Conservation (phyloP, 2,329 filamentous ascomycete genomes). For the Proliferodiscus dingleyae region DNA sequence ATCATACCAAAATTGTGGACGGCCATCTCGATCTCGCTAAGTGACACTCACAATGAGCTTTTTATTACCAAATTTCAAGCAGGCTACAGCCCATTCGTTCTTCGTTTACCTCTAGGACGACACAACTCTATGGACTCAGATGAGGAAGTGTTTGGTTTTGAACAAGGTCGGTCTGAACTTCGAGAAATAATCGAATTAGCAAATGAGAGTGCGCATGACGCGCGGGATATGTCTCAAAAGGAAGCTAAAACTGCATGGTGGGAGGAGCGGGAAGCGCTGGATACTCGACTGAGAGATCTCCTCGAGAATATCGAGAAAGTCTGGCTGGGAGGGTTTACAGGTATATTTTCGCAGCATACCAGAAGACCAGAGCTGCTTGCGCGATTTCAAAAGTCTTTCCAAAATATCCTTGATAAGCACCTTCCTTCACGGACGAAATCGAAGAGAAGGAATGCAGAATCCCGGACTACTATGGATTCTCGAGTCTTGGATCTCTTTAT, state of each 20-base stretch:
- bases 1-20: slow-evolving; percentile 81
- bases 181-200: slow-evolving; percentile 75
- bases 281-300: slow-evolving; percentile 70
- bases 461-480: slow-evolving; percentile 49
- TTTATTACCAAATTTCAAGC: slow-evolving; percentile 81
- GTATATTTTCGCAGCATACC: slow-evolving; percentile 77
- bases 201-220: slow-evolving; percentile 76
- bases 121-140: slow-evolving; percentile 78
- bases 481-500: slow-evolving; percentile 83
- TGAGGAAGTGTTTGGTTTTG: slow-evolving; percentile 76
- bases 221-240: slow-evolving; percentile 66
- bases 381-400: slow-evolving; percentile 73
- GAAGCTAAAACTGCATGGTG: slow-evolving; percentile 83
- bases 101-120: slow-evolving; percentile 79
- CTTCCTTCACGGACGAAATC: slow-evolving; percentile 73
- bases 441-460: slow-evolving; percentile 46
- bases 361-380: slow-evolving; percentile 60
- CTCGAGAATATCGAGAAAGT: slow-evolving; percentile 83
- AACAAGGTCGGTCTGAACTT: slow-evolving; percentile 73
- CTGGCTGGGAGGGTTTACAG: slow-evolving; percentile 92
- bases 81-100: slow-evolving; percentile 72
- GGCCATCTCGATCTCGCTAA: slow-evolving; percentile 78
- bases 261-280: slow-evolving; percentile 75
- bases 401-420: slow-evolving; percentile 74
- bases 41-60: slow-evolving; percentile 76